Evolutionary conservation across 2,329 filamentous ascomycete genomes (phyloP), one percentile per base, ranked within the genome.

Genomic region (Botryosphaeria agaves): DNA sequence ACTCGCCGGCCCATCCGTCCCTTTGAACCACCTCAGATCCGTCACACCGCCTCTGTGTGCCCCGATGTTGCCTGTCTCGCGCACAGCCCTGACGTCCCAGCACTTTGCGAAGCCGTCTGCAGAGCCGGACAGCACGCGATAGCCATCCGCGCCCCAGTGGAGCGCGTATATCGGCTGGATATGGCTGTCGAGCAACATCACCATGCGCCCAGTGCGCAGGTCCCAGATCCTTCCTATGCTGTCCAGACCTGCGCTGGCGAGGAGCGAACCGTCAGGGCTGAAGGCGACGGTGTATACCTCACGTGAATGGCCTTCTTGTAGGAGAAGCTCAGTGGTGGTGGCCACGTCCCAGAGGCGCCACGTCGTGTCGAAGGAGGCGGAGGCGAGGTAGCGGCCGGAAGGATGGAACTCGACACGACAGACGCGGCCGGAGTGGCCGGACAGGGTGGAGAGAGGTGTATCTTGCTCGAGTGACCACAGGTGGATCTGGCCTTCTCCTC

Each of bases 161-260:
- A 95, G 61, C 1, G 76, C 84, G 45, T 92, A 85, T 32, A 98
- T 93, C 9, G 91, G 85, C 37, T 85, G 81, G 47, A 94, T 89
- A 45, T 91, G 82, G 1, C 81, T 80, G 47, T 95, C 85, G 2
- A 98, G 64, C 40, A 95, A 82, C 81, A 94, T 94, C 38, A 93
- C 81, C 1, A 87, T 94, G 34, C 89, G 71, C 8, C 89, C 89
- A 1, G 84, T 89, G 32, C 89, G 70, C 21, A 95, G 52, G 59
- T 98, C 89, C 89, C 89, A 98, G 34, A 98, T 78, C 26, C 89
- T 73, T 3, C 87, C 89, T 32, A 94, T 87, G 44, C 83, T 92
- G 57, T 98, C 89, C 18, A 93, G 63, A 2, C 89, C 89, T n/a
- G 79, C 89, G 44, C 79, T 91, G 1, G 85, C 87, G 18, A 95